Conservation (phyloP, 1,139 yeast genomes). For the Martiniozyma asiatica region DNA sequence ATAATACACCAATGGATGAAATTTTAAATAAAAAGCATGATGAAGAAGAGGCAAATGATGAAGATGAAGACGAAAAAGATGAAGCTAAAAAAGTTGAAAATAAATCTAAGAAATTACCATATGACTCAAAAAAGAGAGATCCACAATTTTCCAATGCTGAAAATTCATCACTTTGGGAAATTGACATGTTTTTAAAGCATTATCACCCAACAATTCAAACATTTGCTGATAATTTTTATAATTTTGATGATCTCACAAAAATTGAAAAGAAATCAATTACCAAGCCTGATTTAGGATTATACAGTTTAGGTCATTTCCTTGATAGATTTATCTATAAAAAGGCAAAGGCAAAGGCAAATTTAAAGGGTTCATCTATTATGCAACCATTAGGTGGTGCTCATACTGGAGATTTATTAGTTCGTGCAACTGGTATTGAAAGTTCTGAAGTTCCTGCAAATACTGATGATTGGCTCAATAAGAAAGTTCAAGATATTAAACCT, state of each 20-base stretch:
- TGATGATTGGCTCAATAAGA: conserved; percentile 68
- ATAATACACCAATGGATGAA: conserved; percentile 32
- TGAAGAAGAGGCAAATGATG: conserved; percentile 19
- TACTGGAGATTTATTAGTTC: conserved; percentile 65
- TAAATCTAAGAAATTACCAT: conserved; percentile 27
- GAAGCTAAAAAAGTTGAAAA: conserved; percentile 11
- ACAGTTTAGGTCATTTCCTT: conserved; percentile 78
- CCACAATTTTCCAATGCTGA: conserved; percentile 81
- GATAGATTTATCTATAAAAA: conserved; percentile 93
- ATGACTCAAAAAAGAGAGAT: conserved; percentile 85
- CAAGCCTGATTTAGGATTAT: conserved; percentile 85
- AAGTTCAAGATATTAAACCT: conserved; percentile 58
- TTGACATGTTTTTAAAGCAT: conserved; percentile 59
- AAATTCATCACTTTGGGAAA: conserved; percentile 78
- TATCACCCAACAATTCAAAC: conserved; percentile 87
- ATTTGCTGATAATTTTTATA: conserved; percentile 58
- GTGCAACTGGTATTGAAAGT: conserved; percentile 31
- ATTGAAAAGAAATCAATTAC: conserved; percentile 30
- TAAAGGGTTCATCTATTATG: conserved; percentile 89
- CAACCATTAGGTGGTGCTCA: conserved; percentile 92
- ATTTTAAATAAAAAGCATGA: conserved; percentile 27
- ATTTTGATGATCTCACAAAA: conserved; percentile 27
- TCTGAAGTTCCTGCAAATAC: conserved; percentile 61
- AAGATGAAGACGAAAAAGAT: conserved; percentile 9
- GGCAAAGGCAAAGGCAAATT: conserved; percentile 61